Conservation (phyloP, 1,139 yeast species). For the Debaryomycetaceae sp. region DNA sequence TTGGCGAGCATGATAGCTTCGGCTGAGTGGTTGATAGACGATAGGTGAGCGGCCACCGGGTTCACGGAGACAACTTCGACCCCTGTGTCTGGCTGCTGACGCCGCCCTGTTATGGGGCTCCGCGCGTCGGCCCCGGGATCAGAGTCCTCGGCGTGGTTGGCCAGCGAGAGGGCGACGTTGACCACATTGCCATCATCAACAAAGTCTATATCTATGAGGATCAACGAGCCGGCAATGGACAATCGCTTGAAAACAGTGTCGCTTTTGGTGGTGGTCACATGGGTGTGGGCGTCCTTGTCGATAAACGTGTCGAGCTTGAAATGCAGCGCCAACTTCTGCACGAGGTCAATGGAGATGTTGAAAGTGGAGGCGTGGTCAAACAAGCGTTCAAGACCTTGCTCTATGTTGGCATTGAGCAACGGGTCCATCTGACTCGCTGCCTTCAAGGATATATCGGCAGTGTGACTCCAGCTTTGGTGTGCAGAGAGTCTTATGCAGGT, state of each 20-base stretch:
- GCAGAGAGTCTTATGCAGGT: no score
- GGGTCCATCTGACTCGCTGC: no score
- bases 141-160: constrained; percentile 17
- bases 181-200: constrained; percentile 21
- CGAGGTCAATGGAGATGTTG: constrained; percentile 33
- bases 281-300: constrained; percentile 34
- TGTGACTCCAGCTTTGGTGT: no score
- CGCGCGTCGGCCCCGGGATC: constrained; percentile 8
- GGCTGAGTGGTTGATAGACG: constrained; percentile 13
- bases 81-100: no score
- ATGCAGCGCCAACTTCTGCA: constrained; percentile 39
- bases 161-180: constrained; percentile 35
- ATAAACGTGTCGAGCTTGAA: constrained; percentile 41
- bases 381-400: constrained; percentile 25
- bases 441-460: no score
- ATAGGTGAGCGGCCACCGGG: not conserved
- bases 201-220: constrained; percentile 42
- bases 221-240: constrained; percentile 41
- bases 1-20: constrained; percentile 28
- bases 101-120: constrained; percentile 3
- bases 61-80: constrained; percentile 1
- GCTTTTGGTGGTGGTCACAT: constrained; percentile 13
- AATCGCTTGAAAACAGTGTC: constrained; percentile 25
- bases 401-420: constrained; percentile 19
- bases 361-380: constrained; percentile 31